These are phyloP conservation scores for Podila minutissima DNA, from an alignment of 192 early-diverging fungal genomes.

Conservation along the genomic window DNA sequence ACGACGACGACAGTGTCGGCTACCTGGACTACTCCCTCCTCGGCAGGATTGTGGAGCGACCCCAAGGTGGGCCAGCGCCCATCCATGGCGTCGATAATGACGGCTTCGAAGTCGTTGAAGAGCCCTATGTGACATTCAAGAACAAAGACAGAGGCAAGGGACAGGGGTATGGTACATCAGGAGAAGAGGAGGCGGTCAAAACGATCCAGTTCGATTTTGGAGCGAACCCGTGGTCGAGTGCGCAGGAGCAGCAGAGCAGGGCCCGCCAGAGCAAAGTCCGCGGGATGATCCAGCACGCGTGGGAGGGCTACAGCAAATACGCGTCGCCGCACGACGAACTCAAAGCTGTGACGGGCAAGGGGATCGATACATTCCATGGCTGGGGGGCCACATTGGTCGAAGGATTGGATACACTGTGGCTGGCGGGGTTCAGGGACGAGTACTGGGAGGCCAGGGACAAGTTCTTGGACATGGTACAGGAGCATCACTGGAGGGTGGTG, in stretches of 20 bases:
- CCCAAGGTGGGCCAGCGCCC: slow-evolving; percentile 17
- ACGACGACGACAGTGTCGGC: neutral
- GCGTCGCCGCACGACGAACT: slow-evolving; percentile 26
- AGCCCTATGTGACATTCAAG: slow-evolving; percentile 2
- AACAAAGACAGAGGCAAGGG: neutral
- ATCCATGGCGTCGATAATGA: slow-evolving; percentile 24
- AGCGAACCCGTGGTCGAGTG: neutral
- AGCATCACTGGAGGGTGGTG: slow-evolving; percentile 18
- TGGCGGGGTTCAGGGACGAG: slow-evolving; percentile 70
- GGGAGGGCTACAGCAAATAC: slow-evolving; percentile 14
- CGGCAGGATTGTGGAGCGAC: slow-evolving; percentile 13
- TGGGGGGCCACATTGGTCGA: slow-evolving; percentile 79
- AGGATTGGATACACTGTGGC: slow-evolving; percentile 73
- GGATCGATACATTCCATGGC: slow-evolving; percentile 26
- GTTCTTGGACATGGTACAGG: slow-evolving; percentile 51
- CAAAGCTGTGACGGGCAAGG: slow-evolving; percentile 2
- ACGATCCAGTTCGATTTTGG: slow-evolving; percentile 20
- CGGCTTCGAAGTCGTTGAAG: slow-evolving; percentile 29
- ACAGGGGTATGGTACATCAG: neutral
- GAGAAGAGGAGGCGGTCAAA: neutral
- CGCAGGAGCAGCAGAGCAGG: slow-evolving; percentile 2
- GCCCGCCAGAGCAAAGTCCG: slow-evolving; percentile 6
- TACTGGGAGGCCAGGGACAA: slow-evolving; percentile 61
- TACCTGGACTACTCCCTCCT: neutral
- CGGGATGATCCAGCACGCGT: slow-evolving; percentile 34